phyloP scores from a whole-genome alignment of 352 stramenopile genomes.

The Phytopythium litorale region DNA sequence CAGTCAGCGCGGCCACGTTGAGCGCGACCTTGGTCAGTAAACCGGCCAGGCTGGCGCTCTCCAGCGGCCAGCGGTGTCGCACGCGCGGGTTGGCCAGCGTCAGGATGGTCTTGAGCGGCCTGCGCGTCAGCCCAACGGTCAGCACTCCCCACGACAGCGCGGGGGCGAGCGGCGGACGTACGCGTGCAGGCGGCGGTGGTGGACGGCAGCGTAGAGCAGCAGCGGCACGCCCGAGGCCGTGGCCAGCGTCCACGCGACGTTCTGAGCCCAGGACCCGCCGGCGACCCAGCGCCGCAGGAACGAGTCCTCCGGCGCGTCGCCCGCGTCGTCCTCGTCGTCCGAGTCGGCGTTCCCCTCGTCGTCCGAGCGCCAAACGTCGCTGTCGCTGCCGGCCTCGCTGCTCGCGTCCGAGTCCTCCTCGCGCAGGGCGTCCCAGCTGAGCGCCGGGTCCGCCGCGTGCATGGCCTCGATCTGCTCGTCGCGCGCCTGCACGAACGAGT shows the following conservation, averaged over 20 bases:
- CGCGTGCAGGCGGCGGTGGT: slow-evolving; percentile 1
- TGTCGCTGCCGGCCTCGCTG: slow-evolving; percentile 12
- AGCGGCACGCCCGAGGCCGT: slow-evolving; percentile 33
- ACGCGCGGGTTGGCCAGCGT: slow-evolving; percentile 2
- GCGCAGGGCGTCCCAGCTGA: slow-evolving; percentile 47
- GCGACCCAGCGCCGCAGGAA: slow-evolving; percentile 27
- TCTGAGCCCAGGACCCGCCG: slow-evolving; percentile 33
- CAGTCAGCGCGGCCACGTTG: slow-evolving; percentile 31
- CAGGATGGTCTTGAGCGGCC: slow-evolving; percentile 3
- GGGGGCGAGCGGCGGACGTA: neutral
- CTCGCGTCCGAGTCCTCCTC: slow-evolving; percentile 32
- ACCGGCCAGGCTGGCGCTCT: slow-evolving; percentile 20
- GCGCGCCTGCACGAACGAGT: slow-evolving; percentile 78
- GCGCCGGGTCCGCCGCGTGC: slow-evolving; percentile 37
- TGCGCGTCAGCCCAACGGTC: neutral
- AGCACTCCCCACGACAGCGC: neutral
- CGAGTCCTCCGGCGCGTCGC: slow-evolving; percentile 11
- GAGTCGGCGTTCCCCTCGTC: slow-evolving; percentile 20
- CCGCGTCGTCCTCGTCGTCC: slow-evolving; percentile 12
- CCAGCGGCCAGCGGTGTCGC: slow-evolving; percentile 30
- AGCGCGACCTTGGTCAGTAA: slow-evolving; percentile 30
- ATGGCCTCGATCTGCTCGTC: slow-evolving; percentile 83
- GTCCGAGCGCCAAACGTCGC: slow-evolving; percentile 33
- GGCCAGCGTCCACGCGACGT: slow-evolving; percentile 54
- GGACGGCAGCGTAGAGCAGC: slow-evolving; percentile 38